Evolutionary conservation across 176 grass and related monocot genomes (phyloP).

Genomic region (Raddia guianensis): DNA sequence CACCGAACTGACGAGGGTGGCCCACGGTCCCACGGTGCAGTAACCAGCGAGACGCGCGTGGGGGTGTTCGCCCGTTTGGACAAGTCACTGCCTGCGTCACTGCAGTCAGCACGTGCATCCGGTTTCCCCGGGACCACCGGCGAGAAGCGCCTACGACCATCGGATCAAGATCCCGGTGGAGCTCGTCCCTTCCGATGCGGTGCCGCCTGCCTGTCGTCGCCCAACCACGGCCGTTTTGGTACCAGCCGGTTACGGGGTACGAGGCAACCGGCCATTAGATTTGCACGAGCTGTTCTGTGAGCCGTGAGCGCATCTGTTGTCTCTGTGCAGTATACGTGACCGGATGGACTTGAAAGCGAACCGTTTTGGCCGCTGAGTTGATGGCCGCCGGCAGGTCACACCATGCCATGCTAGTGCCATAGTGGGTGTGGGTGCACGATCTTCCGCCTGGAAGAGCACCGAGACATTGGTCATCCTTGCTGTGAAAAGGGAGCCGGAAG

Average conservation of each 20-base stretch:
- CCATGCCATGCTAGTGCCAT: too few species aligned
- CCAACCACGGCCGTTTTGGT: conserved; percentile 5
- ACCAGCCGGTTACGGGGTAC: conserved; percentile 29
- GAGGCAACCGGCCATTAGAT: conserved; percentile 53
- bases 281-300: conserved; percentile 2
- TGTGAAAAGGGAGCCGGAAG: too few species aligned
- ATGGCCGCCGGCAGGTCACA: neutral
- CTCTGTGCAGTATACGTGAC: conserved; percentile 8
- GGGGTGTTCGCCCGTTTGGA: conserved; percentile 37
- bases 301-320: neutral
- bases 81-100: conserved; percentile 35
- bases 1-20: neutral
- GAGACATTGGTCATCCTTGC: too few species aligned
- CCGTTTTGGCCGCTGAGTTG: conserved; percentile 8
- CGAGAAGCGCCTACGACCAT: neutral
- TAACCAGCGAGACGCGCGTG: neutral
- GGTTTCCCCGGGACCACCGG: conserved; percentile 42
- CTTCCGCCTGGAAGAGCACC: too few species aligned
- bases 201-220: conserved; percentile 15
- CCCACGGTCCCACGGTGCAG: neutral
- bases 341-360: neutral
- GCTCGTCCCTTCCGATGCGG: neutral
- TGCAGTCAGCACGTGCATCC: conserved; percentile 61
- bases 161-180: conserved; percentile 4
- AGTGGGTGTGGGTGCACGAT: too few species aligned